Conservation (phyloP, 176 grass and related monocot species). For the Hyparrhenia diplandra region DNA sequence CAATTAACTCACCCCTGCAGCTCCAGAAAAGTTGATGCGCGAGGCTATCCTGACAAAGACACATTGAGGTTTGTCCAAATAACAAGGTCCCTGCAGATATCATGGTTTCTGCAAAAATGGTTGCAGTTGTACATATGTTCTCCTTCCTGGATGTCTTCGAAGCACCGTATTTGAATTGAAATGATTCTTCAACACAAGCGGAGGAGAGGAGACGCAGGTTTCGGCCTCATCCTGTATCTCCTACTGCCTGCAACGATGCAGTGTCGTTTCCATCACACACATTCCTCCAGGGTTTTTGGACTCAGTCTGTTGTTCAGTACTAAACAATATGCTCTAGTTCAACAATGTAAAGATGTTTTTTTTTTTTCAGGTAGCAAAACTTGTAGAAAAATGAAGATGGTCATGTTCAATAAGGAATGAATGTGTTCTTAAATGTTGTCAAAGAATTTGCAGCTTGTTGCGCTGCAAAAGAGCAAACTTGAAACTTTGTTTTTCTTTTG, state of each 20-base stretch:
- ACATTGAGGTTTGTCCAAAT: constrained; percentile 35
- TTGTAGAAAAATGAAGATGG: neutral
- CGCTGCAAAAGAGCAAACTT: too few relatives aligned
- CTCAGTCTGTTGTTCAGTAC: neutral
- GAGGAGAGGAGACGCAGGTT: neutral
- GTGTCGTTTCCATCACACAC: neutral
- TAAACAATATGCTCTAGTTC: neutral
- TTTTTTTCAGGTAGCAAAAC: neutral
- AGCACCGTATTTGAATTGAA: neutral
- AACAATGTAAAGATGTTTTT: neutral
- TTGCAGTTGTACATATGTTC: neutral
- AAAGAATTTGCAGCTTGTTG: too few relatives aligned
- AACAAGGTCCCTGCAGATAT: neutral
- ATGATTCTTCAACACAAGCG: neutral
- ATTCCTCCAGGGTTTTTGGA: neutral
- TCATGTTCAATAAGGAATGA: neutral
- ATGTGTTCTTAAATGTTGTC: too few relatives aligned
- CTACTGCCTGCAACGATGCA: neutral
- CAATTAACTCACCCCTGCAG: constrained; percentile 36
- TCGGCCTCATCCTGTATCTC: neutral
- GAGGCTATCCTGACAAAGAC: constrained; percentile 59
- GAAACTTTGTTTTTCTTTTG: too few relatives aligned
- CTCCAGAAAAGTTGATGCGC: constrained; percentile 64
- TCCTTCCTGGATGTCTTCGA: neutral
- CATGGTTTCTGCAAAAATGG: neutral